Percentiles rank a stretch among this genome's conserved stretches.
Conservation (phyloP, 2,329 filamentous ascomycete species). For the Leptographium wingfieldii region DNA sequence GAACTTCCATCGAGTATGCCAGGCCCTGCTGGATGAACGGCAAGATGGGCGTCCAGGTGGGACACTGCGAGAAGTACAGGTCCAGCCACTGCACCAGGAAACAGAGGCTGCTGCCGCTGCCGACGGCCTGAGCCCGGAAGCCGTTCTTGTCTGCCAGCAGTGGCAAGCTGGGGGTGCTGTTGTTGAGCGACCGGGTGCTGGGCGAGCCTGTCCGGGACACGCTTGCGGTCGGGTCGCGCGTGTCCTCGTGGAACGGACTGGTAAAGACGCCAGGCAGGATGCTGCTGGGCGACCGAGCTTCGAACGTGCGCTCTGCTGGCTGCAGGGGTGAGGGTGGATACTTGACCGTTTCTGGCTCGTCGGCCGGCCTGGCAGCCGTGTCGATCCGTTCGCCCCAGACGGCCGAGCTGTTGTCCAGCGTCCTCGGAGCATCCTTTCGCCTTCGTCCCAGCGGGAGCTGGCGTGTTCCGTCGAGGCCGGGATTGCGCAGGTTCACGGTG, state of each 20-base stretch:
- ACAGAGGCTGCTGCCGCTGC: conserved; percentile 2
- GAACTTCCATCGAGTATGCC: conserved; percentile 1
- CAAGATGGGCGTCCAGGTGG: conserved; percentile 5
- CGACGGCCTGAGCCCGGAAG: background rate
- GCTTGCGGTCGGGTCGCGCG: background rate
- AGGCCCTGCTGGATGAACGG: conserved; percentile 4
- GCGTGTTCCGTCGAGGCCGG: background rate
- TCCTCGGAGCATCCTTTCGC: background rate
- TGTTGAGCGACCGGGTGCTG: background rate
- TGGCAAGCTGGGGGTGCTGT: background rate
- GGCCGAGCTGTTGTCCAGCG: background rate
- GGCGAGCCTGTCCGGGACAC: background rate
- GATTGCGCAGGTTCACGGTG: conserved; percentile 4
- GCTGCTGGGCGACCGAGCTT: background rate
- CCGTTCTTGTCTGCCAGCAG: background rate
- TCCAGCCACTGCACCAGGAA: conserved; percentile 8
- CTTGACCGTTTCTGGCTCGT: background rate
- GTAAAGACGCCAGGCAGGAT: background rate
- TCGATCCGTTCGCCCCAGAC: background rate
- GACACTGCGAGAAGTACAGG: conserved; percentile 3
- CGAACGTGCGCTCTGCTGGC: background rate
- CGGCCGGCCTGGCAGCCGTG: background rate
- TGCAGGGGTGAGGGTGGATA: background rate
- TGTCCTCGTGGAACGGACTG: background rate
- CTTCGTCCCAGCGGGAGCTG: conserved; percentile 1